Base-by-base conservation (phyloP, 1,284 basidiomycete genomes). In the Coniferiporia weirii region DNA sequence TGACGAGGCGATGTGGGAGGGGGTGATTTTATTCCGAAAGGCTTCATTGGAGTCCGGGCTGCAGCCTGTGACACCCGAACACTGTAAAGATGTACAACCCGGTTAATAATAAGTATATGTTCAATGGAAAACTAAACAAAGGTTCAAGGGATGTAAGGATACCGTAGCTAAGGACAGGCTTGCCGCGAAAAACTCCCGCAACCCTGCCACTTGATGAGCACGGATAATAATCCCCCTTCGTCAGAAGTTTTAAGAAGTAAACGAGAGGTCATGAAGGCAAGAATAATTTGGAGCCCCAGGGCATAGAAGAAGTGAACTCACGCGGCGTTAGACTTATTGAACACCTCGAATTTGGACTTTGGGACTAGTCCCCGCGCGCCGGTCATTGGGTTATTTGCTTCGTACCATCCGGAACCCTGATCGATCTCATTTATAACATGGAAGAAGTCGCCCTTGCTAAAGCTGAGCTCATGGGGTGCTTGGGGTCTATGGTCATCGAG, bases 401-500 rank as follows among this genome's bases (percentile, higher is more conserved):
- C 89, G 68, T 91, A 95, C 83, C 85, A 94, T 43, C 76, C 72
- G 5, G 76, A 80, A 22, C 77, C 70, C 48, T 75, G 70, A 52
- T 84, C 77, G 15, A 81, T 76, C 66, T 96, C 93, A 63, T 84
- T 84, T 38, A 93, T 79, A 60, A 99, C 95, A 74, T 98, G 93
- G 78, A 98, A 98, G 75, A 98, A 98, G 76, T 99, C 97, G 63
- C 97, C 97, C 73, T 91, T 91, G 65, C 84, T 79, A 71, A 98
- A 99, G 47, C 91, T 85, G 57, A 99, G 84, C 69, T 98, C 90
- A 68, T 93, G 88, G 0, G 94, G 91, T 0, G 87, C 83, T 58
- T 81, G 79, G 1, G 92, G 85, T 47, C 81, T 75, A 75, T 95
- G 87, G 19, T 81, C 72, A 27, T 80, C 73, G 63, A 91, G 78